These are phyloP conservation scores for Lichtheimia corymbifera DNA, from an alignment of 371 early-diverging fungal genomes.

Conservation along the genomic window DNA sequence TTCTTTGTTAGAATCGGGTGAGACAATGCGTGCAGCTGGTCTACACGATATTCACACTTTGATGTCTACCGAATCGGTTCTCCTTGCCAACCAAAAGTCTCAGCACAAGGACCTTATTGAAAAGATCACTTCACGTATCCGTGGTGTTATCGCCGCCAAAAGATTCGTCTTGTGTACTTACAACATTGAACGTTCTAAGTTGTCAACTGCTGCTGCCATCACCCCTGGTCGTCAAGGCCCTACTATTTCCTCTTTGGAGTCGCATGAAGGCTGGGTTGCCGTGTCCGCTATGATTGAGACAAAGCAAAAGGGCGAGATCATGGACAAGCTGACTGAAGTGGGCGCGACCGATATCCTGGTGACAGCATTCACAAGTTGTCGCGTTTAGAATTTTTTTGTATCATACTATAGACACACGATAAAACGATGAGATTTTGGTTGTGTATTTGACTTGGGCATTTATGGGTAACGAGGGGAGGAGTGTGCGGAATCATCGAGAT, in stretches of 20 bases:
- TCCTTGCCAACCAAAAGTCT: constrained; percentile 75
- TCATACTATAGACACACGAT: neutral
- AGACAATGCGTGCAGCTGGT: constrained; percentile 98
- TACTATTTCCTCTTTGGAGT: constrained; percentile 83
- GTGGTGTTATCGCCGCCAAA: constrained; percentile 89
- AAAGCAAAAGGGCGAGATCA: constrained; percentile 74
- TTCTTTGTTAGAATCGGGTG: constrained; percentile 85
- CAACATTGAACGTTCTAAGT: constrained; percentile 70
- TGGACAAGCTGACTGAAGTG: constrained; percentile 86
- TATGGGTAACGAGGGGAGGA: no score
- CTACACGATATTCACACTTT: constrained; percentile 85
- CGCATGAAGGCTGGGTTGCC: constrained; percentile 85
- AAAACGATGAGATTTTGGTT: neutral
- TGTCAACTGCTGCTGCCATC: constrained; percentile 68
- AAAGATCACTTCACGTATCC: constrained; percentile 79
- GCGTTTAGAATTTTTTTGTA: constrained; percentile 64
- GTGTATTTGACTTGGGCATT: no score
- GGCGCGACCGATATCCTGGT: constrained; percentile 95
- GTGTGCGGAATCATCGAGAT: no score
- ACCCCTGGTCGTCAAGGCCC: constrained; percentile 95
- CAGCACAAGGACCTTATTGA: constrained; percentile 67
- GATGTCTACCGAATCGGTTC: constrained; percentile 82
- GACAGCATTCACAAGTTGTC: constrained; percentile 76
- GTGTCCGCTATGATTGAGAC: constrained; percentile 89
- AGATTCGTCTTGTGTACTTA: constrained; percentile 88